These are phyloP conservation scores for Grigorovia humatica DNA, from an alignment of 805 yeast genomes.

Conservation along the genomic window DNA sequence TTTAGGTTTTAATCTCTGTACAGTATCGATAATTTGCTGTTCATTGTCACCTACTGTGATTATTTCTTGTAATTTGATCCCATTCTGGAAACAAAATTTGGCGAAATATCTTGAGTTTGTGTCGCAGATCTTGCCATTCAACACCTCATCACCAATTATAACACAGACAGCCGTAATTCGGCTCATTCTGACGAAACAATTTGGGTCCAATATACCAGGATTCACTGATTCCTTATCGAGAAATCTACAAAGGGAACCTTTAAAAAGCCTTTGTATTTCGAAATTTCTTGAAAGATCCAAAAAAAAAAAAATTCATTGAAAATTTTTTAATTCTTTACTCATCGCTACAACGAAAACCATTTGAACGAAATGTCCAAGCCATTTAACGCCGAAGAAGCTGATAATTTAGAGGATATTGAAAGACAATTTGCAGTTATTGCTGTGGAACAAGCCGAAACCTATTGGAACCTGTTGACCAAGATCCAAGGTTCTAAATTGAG, in stretches of 20 bases:
- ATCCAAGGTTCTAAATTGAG: conserved; percentile 73
- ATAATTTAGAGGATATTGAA: conserved; percentile 90
- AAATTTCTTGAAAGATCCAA: neutral
- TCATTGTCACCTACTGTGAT: conserved; percentile 71
- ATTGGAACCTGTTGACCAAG: conserved; percentile 70
- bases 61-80: conserved; percentile 56
- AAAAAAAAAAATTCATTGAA: neutral
- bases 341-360: neutral
- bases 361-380: conserved; percentile 12
- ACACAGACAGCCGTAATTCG: conserved; percentile 27
- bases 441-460: conserved; percentile 88
- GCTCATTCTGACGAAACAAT: conserved; percentile 1
- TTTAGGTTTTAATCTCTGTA: conserved; percentile 34
- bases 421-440: conserved; percentile 97
- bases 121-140: conserved; percentile 76
- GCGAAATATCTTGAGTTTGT: conserved; percentile 70
- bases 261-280: too few relatives aligned
- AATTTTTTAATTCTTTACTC: neutral
- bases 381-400: conserved; percentile 84
- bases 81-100: conserved; percentile 53
- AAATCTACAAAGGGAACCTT: neutral
- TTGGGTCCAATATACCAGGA: too few relatives aligned
- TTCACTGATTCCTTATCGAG: neutral
- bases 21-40: conserved; percentile 47
- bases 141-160: conserved; percentile 75